These are phyloP conservation scores for Aspergillus oerlinghausenensis DNA, from an alignment of 2,329 filamentous ascomycete species.

Conservation along the genomic window DNA sequence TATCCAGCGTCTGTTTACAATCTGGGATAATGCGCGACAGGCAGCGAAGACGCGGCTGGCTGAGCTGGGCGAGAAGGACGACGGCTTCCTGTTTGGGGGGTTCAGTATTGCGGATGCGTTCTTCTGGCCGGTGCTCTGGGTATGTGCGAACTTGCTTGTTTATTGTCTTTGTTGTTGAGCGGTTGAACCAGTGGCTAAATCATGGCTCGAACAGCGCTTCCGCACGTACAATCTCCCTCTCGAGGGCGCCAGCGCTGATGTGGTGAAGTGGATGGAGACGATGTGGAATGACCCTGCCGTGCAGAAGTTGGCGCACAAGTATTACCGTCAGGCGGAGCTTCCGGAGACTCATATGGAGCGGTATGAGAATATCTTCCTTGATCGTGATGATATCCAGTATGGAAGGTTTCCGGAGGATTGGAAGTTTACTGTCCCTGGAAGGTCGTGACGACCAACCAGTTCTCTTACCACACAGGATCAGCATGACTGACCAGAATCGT, in stretches of 20 bases:
- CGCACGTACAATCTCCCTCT: constrained; percentile 29
- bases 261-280: constrained; percentile 27
- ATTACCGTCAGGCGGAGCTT: constrained; percentile 25
- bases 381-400: constrained; percentile 22
- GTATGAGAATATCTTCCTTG: constrained; percentile 30
- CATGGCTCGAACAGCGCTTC: constrained; percentile 32
- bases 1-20: constrained; percentile 18
- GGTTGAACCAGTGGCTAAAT: neutral
- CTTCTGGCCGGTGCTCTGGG: constrained; percentile 38
- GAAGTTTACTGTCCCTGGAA: constrained; percentile 18
- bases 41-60: constrained; percentile 20
- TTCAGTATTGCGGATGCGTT: constrained; percentile 38
- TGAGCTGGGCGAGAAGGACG: constrained; percentile 22
- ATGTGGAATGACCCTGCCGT: constrained; percentile 32
- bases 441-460: neutral
- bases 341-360: constrained; percentile 24
- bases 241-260: constrained; percentile 21
- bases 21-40: constrained; percentile 26
- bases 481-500: neutral
- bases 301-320: constrained; percentile 18
- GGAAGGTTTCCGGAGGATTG: constrained; percentile 25
- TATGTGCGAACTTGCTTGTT: constrained; percentile 10
- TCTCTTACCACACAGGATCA: neutral
- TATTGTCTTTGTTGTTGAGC: neutral
- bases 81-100: constrained; percentile 34